Base-by-base conservation (phyloP, 2,329 filamentous ascomycete species). In the Fusarium coicis region DNA sequence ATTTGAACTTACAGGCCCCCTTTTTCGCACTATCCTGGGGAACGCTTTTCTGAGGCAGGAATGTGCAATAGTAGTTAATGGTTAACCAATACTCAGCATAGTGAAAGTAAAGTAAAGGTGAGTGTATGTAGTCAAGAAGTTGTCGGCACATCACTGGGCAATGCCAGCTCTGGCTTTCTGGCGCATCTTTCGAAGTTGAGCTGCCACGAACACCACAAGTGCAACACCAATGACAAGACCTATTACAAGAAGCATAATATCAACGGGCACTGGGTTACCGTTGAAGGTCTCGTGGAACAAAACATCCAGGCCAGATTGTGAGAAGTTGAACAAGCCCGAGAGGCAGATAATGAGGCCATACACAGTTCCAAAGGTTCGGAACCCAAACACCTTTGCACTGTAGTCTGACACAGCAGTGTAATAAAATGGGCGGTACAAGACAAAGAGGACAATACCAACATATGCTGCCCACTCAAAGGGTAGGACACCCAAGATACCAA, bases 401-500 rank as follows among this genome's bases (percentile, higher is more conserved):
- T 97, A 97, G 83, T 97, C 95, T 66, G 92, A 96, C 65, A 97
- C 93, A 12, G 94, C 91, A 1, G 94, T 97, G 84, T 97, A 97
- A 83, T 97, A 98, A 36, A 97, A 91, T 0, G 95, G 95, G 0
- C 95, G 90, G 78, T 96, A 95, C 28, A 97, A 82, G 16, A 96
- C 93, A 78, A 97, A 97, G 15, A 97, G 87, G 50, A 87, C 84
- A 59, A 97, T 86, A 74, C 95, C 95, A 19, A 87, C 85, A 76
- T 97, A 97, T 0, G 92, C 93, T 3, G 91, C 90, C 88, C 91
- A 92, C 39, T 76, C 74, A 72, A 90, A 86, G 0, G 93, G 92
- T 9, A 97, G 86, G 53, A 95, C 86, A 21, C 94, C 94, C 2
- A 97, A 84, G 7, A 93, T 79, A 21, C 95, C 95, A 65, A 97